Conservation (phyloP, 2,329 filamentous ascomycete genomes). For the Ophiocordyceps camponoti-rufipedis region DNA sequence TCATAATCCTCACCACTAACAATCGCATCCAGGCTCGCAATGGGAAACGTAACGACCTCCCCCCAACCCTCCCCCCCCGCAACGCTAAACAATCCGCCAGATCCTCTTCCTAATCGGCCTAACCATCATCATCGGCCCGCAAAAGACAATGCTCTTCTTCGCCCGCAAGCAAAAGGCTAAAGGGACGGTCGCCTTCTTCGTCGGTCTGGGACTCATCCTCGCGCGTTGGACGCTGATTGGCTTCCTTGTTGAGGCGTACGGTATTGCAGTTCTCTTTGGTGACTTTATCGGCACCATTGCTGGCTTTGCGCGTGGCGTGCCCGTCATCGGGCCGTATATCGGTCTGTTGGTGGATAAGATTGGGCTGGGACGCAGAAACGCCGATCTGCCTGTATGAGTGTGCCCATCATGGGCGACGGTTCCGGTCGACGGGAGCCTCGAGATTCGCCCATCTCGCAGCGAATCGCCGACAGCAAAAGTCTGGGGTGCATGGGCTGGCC, state of each 20-base stretch:
- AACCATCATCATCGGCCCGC: slow-evolving; percentile 82
- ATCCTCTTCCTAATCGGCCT: slow-evolving; percentile 96
- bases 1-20: neutral
- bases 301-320: slow-evolving; percentile 68
- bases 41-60: slow-evolving; percentile 63
- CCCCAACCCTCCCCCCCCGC: neutral
- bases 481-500: neutral
- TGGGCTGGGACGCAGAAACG: slow-evolving; percentile 52
- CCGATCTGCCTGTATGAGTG: slow-evolving; percentile 56
- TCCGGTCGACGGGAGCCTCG: too few species aligned
- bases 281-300: slow-evolving; percentile 91
- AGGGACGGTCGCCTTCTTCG: slow-evolving; percentile 75
- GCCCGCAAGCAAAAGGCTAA: slow-evolving; percentile 82
- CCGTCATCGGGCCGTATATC: slow-evolving; percentile 75
- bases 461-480: neutral
- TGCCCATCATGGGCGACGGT: neutral
- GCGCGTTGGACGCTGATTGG: slow-evolving; percentile 82
- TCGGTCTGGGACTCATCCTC: slow-evolving; percentile 69
- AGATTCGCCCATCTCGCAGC: too few species aligned
- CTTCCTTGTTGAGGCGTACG: slow-evolving; percentile 81
- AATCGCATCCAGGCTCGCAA: slow-evolving; percentile 51
- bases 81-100: slow-evolving; percentile 21
- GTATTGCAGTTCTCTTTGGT: slow-evolving; percentile 83
- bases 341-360: slow-evolving; percentile 53
- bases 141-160: slow-evolving; percentile 90